These are phyloP conservation scores for Calcarisporium arbuscula DNA, from an alignment of 2,329 filamentous ascomycete genomes.

Conservation along the genomic window DNA sequence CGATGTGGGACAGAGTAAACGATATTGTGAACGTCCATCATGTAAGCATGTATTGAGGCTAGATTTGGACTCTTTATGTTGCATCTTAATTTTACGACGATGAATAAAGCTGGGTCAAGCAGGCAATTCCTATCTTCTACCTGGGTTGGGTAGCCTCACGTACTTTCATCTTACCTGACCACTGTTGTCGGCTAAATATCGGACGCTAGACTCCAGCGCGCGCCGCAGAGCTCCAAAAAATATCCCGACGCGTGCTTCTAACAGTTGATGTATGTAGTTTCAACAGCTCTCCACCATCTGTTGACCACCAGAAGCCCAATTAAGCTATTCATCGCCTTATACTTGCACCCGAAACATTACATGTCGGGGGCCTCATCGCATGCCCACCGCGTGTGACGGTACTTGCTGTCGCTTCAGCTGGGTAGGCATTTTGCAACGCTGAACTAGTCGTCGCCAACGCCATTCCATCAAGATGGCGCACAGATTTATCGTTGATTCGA, in stretches of 20 bases:
- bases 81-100: too few relatives aligned
- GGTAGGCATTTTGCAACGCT: too few relatives aligned
- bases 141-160: too few relatives aligned
- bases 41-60: too few relatives aligned
- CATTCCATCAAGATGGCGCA: constrained; percentile 25
- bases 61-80: too few relatives aligned
- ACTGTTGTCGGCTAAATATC: constrained; percentile 12
- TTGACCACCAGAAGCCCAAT: constrained; percentile 3
- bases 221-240: constrained; percentile 12
- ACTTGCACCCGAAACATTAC: not conserved
- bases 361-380: not conserved
- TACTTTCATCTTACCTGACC: too few relatives aligned
- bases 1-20: too few relatives aligned
- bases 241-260: constrained; percentile 13
- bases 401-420: not conserved
- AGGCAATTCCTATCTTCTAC: too few relatives aligned
- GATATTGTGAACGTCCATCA: too few relatives aligned
- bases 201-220: constrained; percentile 6
- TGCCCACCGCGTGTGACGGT: constrained; percentile 4
- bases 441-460: not conserved
- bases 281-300: constrained; percentile 4
- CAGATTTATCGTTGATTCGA: constrained; percentile 34
- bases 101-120: too few relatives aligned
- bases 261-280: too few relatives aligned
- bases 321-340: not conserved